These are phyloP conservation scores for Termitomyces sp. DNA, from an alignment of 768 basidiomycete species.

Conservation along the genomic window DNA sequence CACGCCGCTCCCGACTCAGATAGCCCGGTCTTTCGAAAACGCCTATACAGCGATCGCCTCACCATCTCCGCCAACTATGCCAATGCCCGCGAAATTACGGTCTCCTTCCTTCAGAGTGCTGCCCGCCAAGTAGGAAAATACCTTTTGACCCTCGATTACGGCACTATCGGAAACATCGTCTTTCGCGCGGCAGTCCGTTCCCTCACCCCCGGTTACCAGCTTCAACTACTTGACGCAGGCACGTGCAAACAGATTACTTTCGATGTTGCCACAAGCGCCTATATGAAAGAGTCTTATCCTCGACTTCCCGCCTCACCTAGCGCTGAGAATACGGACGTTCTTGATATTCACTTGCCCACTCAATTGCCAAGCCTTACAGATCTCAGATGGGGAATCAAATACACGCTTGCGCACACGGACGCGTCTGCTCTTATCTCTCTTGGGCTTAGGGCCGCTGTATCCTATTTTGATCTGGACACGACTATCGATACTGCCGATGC, in stretches of 20 bases:
- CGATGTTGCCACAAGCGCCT: neutral
- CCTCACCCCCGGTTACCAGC: slow-evolving; percentile 6
- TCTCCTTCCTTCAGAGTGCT: neutral
- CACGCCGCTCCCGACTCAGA: neutral
- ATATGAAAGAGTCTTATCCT: neutral
- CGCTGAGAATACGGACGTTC: neutral
- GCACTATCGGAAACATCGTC: slow-evolving; percentile 5
- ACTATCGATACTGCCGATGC: neutral
- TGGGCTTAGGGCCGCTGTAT: neutral
- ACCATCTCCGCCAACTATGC: neutral
- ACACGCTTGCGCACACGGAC: slow-evolving; percentile 2
- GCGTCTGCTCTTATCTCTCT: slow-evolving; percentile 6
- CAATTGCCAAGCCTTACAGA: slow-evolving; percentile 3
- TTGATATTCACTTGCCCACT: neutral
- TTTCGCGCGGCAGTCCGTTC: slow-evolving; percentile 11
- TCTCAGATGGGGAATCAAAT: slow-evolving; percentile 2
- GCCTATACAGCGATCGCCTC: slow-evolving; percentile 4
- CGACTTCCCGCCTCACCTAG: neutral
- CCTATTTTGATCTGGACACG: neutral
- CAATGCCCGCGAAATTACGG: slow-evolving; percentile 1
- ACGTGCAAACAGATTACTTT: neutral
- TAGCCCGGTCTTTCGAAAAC: slow-evolving; percentile 3
- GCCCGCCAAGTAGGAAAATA: neutral
- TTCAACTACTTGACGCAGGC: neutral
- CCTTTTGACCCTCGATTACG: slow-evolving; percentile 1